phyloP scores from a whole-genome alignment of 345 rosid genomes.

The Tarenaya hassleriana region DNA sequence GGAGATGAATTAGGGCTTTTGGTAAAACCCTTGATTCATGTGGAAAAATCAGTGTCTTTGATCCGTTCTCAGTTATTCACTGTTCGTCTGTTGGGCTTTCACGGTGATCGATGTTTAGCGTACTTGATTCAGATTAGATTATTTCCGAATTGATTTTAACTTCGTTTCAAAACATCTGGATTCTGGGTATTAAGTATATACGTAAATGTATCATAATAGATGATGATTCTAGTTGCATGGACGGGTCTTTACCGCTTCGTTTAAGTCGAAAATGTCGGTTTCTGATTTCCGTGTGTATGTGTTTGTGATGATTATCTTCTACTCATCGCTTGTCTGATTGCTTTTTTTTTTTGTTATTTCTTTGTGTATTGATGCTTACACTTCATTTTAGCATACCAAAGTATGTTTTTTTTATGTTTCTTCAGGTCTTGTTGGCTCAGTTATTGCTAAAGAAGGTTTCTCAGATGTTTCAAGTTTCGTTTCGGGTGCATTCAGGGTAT shows the following conservation, averaged over 20 bases:
- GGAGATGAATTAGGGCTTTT: not conserved
- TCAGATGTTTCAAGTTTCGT: conserved; percentile 39
- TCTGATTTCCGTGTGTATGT: too few species aligned
- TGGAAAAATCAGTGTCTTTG: conserved; percentile 7
- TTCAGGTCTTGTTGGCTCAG: conserved; percentile 62
- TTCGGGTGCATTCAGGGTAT: conserved; percentile 64
- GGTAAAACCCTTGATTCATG: not conserved
- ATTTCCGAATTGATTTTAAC: too few species aligned
- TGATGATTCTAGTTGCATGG: too few species aligned
- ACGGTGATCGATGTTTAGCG: not conserved
- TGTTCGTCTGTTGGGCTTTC: not conserved
- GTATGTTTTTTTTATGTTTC: not conserved
- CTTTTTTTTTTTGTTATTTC: not conserved
- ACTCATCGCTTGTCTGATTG: too few species aligned
- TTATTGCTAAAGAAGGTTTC: conserved; percentile 51
- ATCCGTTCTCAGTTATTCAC: not conserved
- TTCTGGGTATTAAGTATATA: too few species aligned
- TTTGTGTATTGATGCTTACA: not conserved
- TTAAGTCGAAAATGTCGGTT: too few species aligned
- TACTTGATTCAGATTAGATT: not conserved
- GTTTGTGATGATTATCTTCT: too few species aligned
- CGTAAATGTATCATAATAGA: too few species aligned
- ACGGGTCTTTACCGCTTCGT: too few species aligned
- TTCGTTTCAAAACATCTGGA: too few species aligned
- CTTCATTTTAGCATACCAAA: not conserved